These are phyloP conservation scores for Neurospora tetraspora DNA, from an alignment of 495 filamentous ascomycete genomes.

Conservation along the genomic window DNA sequence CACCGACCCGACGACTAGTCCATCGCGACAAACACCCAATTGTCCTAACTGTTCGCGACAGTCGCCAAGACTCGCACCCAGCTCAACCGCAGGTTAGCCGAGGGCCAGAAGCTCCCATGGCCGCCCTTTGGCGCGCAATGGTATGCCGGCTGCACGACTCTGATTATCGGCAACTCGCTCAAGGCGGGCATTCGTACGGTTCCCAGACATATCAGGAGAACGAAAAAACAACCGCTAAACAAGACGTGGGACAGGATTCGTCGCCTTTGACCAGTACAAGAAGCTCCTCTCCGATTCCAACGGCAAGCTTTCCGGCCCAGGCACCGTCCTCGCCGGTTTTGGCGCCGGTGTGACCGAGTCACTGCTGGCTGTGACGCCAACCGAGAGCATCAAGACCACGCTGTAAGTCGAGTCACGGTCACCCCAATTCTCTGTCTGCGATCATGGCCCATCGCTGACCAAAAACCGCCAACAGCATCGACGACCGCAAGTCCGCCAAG, in stretches of 20 bases:
- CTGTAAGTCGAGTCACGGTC: conserved; percentile 39
- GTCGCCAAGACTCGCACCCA: conserved; percentile 94
- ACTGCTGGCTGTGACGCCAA: conserved; percentile 86
- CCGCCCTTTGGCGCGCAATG: conserved; percentile 88
- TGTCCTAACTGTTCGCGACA: conserved; percentile 6
- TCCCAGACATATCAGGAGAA: not conserved
- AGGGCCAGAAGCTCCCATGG: conserved; percentile 84
- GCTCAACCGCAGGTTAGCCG: conserved; percentile 75
- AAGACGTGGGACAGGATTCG: conserved; percentile 54
- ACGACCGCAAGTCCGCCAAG: conserved; percentile 81
- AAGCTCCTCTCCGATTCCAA: conserved; percentile 68
- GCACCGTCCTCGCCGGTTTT: conserved; percentile 88
- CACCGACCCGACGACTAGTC: not conserved
- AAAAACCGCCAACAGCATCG: conserved; percentile 49
- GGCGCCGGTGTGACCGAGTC: conserved; percentile 93
- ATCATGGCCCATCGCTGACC: not conserved
- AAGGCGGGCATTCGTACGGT: conserved; percentile 87
- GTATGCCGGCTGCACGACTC: conserved; percentile 96
- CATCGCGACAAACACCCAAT: not conserved
- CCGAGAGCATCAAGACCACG: conserved; percentile 96
- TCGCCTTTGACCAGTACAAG: conserved; percentile 92
- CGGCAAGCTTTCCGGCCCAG: conserved; percentile 82
- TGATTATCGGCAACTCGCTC: conserved; percentile 91
- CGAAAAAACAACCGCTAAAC: not conserved
- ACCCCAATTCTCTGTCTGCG: not conserved